Conservation (phyloP, 148 eudicot genomes). For the Dysphania ambrosioides region DNA sequence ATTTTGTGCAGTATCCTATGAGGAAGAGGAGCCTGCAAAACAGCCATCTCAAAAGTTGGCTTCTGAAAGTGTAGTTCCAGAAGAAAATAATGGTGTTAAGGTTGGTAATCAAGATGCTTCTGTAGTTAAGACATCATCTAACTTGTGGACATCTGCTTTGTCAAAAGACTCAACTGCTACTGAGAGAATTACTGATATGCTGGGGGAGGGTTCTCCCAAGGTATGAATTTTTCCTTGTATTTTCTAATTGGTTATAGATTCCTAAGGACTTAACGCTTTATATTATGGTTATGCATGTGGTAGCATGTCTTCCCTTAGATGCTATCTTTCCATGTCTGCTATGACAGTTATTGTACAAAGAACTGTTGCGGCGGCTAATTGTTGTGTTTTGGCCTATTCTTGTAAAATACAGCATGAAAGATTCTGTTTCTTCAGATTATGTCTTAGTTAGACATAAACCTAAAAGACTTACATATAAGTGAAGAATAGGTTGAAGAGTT, state of each 20-base stretch:
- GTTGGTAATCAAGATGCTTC: constrained; percentile 33
- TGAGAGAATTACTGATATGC: constrained; percentile 40
- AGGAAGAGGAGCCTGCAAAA: constrained; percentile 35
- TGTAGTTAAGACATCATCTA: constrained; percentile 37
- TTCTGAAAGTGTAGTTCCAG: constrained; percentile 26
- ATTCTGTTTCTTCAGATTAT: neutral
- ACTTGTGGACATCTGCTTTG: constrained; percentile 54
- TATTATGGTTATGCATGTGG: neutral
- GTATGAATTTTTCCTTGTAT: constrained; percentile 33
- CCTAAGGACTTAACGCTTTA: neutral
- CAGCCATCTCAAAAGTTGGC: constrained; percentile 31
- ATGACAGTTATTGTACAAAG: neutral
- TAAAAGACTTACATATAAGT: no score
- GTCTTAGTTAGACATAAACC: neutral
- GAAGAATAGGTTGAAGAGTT: neutral
- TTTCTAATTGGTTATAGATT: neutral
- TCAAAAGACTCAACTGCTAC: constrained; percentile 37
- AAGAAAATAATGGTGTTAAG: constrained; percentile 30
- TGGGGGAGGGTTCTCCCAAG: constrained; percentile 91
- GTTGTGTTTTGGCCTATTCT: neutral
- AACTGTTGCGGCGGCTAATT: neutral
- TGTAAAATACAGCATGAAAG: no score
- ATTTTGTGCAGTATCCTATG: constrained; percentile 27
- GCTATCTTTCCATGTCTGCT: neutral
- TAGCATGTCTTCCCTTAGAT: neutral